Evolutionary conservation across 2,329 filamentous ascomycete genomes (phyloP).

Genomic region (Sarocladiaceae sp.): DNA sequence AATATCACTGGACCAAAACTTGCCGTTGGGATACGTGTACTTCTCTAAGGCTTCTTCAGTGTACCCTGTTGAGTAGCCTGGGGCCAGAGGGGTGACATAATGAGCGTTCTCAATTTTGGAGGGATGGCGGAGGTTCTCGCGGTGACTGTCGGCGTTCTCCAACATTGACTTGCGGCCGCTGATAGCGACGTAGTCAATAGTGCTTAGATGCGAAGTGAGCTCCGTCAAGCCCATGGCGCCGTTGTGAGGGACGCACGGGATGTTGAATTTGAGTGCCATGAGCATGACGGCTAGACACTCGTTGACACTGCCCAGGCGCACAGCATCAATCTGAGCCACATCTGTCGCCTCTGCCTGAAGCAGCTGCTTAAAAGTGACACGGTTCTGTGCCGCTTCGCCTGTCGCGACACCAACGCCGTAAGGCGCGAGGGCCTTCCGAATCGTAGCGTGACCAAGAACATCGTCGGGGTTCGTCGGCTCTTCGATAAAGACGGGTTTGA

Average conservation of each 20-base stretch:
- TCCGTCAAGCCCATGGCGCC: conserved; percentile 87
- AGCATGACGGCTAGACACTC: conserved; percentile 87
- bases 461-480: conserved; percentile 90
- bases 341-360: conserved; percentile 75
- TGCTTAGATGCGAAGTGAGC: conserved; percentile 88
- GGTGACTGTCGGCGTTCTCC: conserved; percentile 19
- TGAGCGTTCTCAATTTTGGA: conserved; percentile 19
- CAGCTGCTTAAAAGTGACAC: conserved; percentile 90
- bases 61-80: conserved; percentile 24
- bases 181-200: conserved; percentile 73
- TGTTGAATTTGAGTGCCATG: conserved; percentile 70
- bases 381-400: conserved; percentile 93
- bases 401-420: conserved; percentile 79
- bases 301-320: conserved; percentile 83
- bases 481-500: conserved; percentile 91
- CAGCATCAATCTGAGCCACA: conserved; percentile 85
- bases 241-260: conserved; percentile 83
- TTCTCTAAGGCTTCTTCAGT: conserved; percentile 22
- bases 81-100: conserved; percentile 19
- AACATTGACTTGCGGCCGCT: conserved; percentile 20
- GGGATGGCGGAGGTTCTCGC: conserved; percentile 21
- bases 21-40: conserved; percentile 23
- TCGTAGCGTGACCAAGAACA: conserved; percentile 78
- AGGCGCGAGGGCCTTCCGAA: conserved; percentile 71
- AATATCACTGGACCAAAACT: conserved; percentile 24